Evolutionary conservation across 139 green algal genomes (phyloP).

Genomic region (Trebouxia sp.): DNA sequence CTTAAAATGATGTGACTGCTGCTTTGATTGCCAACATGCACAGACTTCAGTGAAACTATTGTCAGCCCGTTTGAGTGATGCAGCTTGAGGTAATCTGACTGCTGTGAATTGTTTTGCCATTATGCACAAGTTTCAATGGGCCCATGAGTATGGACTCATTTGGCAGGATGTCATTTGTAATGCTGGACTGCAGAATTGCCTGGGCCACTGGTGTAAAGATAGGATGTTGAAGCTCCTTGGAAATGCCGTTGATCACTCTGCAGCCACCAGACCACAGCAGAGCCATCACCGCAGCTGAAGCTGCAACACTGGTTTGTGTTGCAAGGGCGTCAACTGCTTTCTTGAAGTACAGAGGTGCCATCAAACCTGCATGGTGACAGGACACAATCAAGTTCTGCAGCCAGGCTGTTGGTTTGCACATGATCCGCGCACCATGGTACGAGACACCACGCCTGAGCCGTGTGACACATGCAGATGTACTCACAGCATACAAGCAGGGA

Average conservation of each 20-base stretch:
- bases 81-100: background rate
- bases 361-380: slow-evolving; percentile 60
- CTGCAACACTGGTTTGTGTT: slow-evolving; percentile 1
- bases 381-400: background rate
- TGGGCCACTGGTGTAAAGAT: slow-evolving; percentile 85
- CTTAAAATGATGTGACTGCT: too few species aligned
- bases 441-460: too few species aligned
- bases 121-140: too few species aligned
- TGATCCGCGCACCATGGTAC: background rate
- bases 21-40: too few species aligned
- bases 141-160: too few species aligned
- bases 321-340: slow-evolving; percentile 73
- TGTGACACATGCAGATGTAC: too few species aligned
- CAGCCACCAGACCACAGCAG: slow-evolving; percentile 54
- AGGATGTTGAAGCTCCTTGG: slow-evolving; percentile 82
- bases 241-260: slow-evolving; percentile 66
- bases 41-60: too few species aligned
- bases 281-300: slow-evolving; percentile 15
- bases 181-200: too few species aligned
- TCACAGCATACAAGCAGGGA: background rate
- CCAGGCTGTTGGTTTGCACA: too few species aligned
- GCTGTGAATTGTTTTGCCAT: background rate
- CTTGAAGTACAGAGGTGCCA: slow-evolving; percentile 77
- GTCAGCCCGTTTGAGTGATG: too few species aligned
- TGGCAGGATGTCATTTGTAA: too few species aligned